phyloP scores from a whole-genome alignment of 108 stramenopile species.

The Cyclostephanos tholiformis region DNA sequence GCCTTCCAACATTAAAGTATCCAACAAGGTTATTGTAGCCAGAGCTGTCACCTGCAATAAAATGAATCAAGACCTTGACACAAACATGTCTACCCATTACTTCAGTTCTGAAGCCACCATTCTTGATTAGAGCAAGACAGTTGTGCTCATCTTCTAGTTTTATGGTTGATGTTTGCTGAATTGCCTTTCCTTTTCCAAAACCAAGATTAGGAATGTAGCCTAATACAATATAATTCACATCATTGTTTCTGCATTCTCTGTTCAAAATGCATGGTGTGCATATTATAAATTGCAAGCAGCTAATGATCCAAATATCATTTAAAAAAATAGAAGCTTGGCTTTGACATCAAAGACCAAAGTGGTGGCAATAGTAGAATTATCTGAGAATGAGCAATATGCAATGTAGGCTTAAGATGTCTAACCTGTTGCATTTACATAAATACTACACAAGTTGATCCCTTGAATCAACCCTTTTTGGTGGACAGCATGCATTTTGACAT shows the following conservation, averaged over 20 bases:
- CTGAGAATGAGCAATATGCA: too few species aligned
- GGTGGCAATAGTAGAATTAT: too few species aligned
- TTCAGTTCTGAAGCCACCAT: not conserved
- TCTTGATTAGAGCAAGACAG: not conserved
- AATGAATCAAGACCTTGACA: not conserved
- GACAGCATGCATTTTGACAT: too few species aligned
- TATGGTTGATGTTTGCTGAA: not conserved
- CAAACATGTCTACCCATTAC: not conserved
- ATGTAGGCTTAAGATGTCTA: too few species aligned
- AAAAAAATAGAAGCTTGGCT: too few species aligned
- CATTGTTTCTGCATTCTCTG: not conserved
- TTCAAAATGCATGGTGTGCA: not conserved
- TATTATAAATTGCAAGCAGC: not conserved
- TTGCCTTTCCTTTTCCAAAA: not conserved
- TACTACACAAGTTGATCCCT: too few species aligned
- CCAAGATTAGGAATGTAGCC: constrained; percentile 1
- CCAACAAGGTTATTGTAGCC: not conserved
- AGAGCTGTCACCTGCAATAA: not conserved
- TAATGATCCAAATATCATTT: not conserved
- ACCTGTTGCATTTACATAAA: too few species aligned
- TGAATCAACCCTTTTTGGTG: too few species aligned
- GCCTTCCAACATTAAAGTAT: not conserved
- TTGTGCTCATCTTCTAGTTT: not conserved
- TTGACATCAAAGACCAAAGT: too few species aligned
- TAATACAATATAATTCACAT: not conserved